Percentiles rank a stretch among this genome's conserved stretches.
Conservation (phyloP, 2,329 filamentous ascomycete species). For the Cladosporium halotolerans region DNA sequence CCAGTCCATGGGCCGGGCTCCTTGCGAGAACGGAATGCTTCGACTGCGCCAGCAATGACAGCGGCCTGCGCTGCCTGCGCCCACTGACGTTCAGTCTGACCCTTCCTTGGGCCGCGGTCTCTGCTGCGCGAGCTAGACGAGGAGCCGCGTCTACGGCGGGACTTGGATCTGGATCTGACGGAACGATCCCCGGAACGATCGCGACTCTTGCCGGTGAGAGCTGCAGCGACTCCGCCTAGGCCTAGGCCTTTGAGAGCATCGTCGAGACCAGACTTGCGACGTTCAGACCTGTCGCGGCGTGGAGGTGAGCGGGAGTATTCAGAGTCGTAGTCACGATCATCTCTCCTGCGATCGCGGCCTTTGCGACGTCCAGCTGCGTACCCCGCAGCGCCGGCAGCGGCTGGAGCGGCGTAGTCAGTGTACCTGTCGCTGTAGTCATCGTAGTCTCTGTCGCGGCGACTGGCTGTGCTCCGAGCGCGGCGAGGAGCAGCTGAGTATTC, state of each 20-base stretch:
- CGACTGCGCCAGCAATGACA: slow-evolving; percentile 79
- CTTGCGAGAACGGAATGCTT: slow-evolving; percentile 85
- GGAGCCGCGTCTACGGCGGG: slow-evolving; percentile 38
- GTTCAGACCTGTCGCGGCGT: slow-evolving; percentile 32
- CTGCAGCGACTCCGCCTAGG: slow-evolving; percentile 48
- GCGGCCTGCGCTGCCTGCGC: slow-evolving; percentile 84
- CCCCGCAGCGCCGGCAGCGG: slow-evolving; percentile 36
- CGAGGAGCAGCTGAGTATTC: slow-evolving; percentile 41
- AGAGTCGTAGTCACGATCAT: slow-evolving; percentile 38
- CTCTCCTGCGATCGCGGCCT: slow-evolving; percentile 20
- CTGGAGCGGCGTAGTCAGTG: slow-evolving; percentile 39
- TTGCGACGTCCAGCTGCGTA: slow-evolving; percentile 30
- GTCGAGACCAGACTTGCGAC: slow-evolving; percentile 54
- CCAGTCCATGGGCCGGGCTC: slow-evolving; percentile 85
- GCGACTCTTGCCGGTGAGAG: slow-evolving; percentile 45
- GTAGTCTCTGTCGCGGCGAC: slow-evolving; percentile 21
- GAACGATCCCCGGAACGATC: slow-evolving; percentile 47
- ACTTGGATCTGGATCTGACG: slow-evolving; percentile 38
- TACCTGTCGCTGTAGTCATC: slow-evolving; percentile 53
- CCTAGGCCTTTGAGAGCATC: slow-evolving; percentile 56
- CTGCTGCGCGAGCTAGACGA: slow-evolving; percentile 47
- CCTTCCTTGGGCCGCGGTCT: slow-evolving; percentile 42
- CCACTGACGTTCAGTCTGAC: slow-evolving; percentile 58
- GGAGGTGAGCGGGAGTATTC: slow-evolving; percentile 39
- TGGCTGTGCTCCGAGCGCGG: slow-evolving; percentile 59